A percentile compares a stretch with the other conserved stretches of the same genome.
These are phyloP conservation scores for Ensete ventricosum DNA, from an alignment of 176 grass and related monocot species.

Conservation along the genomic window DNA sequence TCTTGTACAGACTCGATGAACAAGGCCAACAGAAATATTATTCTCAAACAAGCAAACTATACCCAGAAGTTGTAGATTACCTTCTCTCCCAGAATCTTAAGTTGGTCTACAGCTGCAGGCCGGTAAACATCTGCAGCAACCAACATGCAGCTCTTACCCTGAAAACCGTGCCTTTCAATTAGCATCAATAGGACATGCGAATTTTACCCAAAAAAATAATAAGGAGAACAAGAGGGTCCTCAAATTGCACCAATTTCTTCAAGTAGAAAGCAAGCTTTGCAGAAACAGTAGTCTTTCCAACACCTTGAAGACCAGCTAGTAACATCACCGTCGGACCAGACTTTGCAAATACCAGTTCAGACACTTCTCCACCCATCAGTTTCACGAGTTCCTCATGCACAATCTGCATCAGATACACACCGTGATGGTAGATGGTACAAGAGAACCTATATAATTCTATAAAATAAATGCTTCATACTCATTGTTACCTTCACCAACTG, in stretches of 20 bases:
- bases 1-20: background rate
- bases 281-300: conserved; percentile 95
- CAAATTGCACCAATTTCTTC: conserved; percentile 69
- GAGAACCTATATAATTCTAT: background rate
- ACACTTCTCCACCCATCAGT: conserved; percentile 86
- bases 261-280: conserved; percentile 88
- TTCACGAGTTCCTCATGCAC: conserved; percentile 86
- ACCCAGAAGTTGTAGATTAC: conserved; percentile 23
- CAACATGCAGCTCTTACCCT: conserved; percentile 96
- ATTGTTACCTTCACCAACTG: conserved; percentile 83
- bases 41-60: background rate
- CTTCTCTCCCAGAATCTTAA: conserved; percentile 72
- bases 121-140: conserved; percentile 94
- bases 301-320: conserved; percentile 83
- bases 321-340: conserved; percentile 70
- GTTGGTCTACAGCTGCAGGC: conserved; percentile 98
- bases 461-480: background rate
- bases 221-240: conserved; percentile 11
- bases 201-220: conserved; percentile 6
- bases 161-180: conserved; percentile 41
- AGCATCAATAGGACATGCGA: conserved; percentile 26
- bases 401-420: conserved; percentile 35
- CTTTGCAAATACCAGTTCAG: conserved; percentile 75
- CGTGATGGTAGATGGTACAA: background rate
- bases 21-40: background rate